Base-by-base conservation (phyloP, 2,329 filamentous ascomycete genomes). In the Metarhizium brunneum region DNA sequence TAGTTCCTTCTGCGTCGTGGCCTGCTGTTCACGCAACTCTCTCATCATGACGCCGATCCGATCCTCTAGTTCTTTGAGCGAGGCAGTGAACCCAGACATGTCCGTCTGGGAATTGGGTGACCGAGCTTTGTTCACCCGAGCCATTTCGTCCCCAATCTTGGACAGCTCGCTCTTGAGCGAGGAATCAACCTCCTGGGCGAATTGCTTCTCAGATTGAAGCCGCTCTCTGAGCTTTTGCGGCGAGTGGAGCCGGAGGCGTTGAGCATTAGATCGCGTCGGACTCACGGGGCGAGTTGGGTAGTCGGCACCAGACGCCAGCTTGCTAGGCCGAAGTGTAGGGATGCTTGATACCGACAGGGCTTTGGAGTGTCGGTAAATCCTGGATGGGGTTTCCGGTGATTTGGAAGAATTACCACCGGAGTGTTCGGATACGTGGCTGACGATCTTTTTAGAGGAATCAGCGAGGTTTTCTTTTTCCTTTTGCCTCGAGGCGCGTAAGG, bases 221-320 rank as follows among this genome's bases (percentile, higher is more conserved):
- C 92, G 86, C 72, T 96, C 92, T 18, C 92, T 87, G 20, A 92
- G 75, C 67, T 88, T 92, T 62, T 87, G 86, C 0, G 85, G 79
- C 14, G 82, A 86, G 59, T 89, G 85, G 11, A 89, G 77, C 11
- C 87, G 84, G 38, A 90, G 75, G 61, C 84, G 86, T 52, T 71
- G 72, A 11, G 67, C 69, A 59, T 65, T 55, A 51, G 59, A 59
- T 60, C 71, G 57, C 64, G 72, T 47, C 7, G 68, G 66, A 45
- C 66, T 69, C 36, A 56, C 57, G 25, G 59, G 58, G 8, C 63
- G 63, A 4, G 58, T 57, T 1, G 61, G 56, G 1, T 65, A 62
- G 25, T 71, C 66, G 2, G 57, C 54, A 1, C 60, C 64, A 5
- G 63, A 63, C 16, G 58, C 57, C 20, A 67, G 62, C 13, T 66